Percentiles rank a stretch among this genome's conserved stretches.
These are phyloP conservation scores for Rosa multiflora DNA, from an alignment of 306 rosid species.

Conservation along the genomic window DNA sequence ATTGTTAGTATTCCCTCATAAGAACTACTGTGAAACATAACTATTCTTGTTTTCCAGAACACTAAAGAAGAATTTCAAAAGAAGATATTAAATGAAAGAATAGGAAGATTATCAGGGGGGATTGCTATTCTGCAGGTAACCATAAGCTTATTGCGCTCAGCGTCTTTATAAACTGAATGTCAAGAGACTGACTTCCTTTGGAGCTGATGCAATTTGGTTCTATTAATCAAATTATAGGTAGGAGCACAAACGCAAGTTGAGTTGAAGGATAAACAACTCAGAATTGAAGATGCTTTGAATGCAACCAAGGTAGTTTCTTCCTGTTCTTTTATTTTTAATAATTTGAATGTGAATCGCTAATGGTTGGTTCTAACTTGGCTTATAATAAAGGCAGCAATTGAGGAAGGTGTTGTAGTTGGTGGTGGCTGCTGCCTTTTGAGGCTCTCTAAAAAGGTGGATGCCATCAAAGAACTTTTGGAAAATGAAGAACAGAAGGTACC, in stretches of 20 bases:
- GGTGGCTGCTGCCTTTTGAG: slow-evolving; percentile 95
- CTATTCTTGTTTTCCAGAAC: slow-evolving; percentile 51
- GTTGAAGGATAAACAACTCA: slow-evolving; percentile 84
- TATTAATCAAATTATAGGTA: slow-evolving; percentile 53
- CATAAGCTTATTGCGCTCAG: slow-evolving; percentile 14
- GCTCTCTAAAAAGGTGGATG: slow-evolving; percentile 68
- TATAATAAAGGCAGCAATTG: slow-evolving; percentile 77
- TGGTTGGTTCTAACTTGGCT: slow-evolving; percentile 24
- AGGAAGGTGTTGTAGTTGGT: slow-evolving; percentile 95
- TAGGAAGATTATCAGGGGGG: slow-evolving; percentile 82
- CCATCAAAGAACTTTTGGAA: slow-evolving; percentile 60
- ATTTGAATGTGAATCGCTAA: slow-evolving; percentile 18
- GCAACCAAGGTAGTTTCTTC: slow-evolving; percentile 66
- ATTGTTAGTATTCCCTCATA: slow-evolving; percentile 5
- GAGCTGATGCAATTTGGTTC: slow-evolving; percentile 26
- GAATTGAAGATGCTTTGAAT: slow-evolving; percentile 90
- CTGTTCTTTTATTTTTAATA: slow-evolving; percentile 16
- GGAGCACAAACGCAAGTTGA: slow-evolving; percentile 96
- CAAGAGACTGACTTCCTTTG: slow-evolving; percentile 8
- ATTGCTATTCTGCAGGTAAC: slow-evolving; percentile 88
- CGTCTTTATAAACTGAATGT: slow-evolving; percentile 13
- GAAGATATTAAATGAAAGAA: slow-evolving; percentile 77
- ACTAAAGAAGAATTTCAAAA: slow-evolving; percentile 77
- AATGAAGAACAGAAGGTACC: slow-evolving; percentile 82
- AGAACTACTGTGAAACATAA: not conserved